phyloP scores from a whole-genome alignment of 805 yeast species.

The Pichia nanzhaoensis region DNA sequence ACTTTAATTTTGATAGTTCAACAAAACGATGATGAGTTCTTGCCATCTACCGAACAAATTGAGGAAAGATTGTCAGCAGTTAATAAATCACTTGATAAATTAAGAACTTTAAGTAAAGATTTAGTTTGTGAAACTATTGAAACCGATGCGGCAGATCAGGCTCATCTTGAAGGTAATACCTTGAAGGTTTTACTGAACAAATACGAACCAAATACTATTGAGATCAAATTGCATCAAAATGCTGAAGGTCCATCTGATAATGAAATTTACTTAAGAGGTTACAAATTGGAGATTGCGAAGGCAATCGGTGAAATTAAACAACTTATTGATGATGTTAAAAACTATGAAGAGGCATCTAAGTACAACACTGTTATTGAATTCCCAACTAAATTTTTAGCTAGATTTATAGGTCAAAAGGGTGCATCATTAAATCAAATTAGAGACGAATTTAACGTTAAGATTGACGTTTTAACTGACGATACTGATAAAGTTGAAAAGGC shows the following conservation, averaged over 20 bases:
- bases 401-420: constrained; percentile 89
- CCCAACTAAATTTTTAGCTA: constrained; percentile 62
- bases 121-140: constrained; percentile 45
- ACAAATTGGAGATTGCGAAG: constrained; percentile 50
- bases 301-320: constrained; percentile 47
- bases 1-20: constrained; percentile 50
- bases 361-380: constrained; percentile 45
- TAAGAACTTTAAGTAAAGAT: constrained; percentile 53
- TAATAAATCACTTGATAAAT: constrained; percentile 44
- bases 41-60: constrained; percentile 59
- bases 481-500: constrained; percentile 38
- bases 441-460: constrained; percentile 66
- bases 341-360: constrained; percentile 33
- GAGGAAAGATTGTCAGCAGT: constrained; percentile 48
- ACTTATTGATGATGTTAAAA: constrained; percentile 42
- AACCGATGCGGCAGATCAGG: constrained; percentile 51
- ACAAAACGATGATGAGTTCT: constrained; percentile 58
- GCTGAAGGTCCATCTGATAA: constrained; percentile 36
- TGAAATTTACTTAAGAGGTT: constrained; percentile 64
- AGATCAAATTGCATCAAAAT: constrained; percentile 45
- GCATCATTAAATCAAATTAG: constrained; percentile 59
- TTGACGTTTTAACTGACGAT: constrained; percentile 58
- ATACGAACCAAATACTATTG: constrained; percentile 28
- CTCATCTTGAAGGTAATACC: constrained; percentile 53
- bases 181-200: constrained; percentile 33